Percentiles rank a stretch among this genome's conserved stretches.
These are phyloP conservation scores for Papiliotrema nemorosa DNA, from an alignment of 1,284 basidiomycete genomes.

Conservation along the genomic window DNA sequence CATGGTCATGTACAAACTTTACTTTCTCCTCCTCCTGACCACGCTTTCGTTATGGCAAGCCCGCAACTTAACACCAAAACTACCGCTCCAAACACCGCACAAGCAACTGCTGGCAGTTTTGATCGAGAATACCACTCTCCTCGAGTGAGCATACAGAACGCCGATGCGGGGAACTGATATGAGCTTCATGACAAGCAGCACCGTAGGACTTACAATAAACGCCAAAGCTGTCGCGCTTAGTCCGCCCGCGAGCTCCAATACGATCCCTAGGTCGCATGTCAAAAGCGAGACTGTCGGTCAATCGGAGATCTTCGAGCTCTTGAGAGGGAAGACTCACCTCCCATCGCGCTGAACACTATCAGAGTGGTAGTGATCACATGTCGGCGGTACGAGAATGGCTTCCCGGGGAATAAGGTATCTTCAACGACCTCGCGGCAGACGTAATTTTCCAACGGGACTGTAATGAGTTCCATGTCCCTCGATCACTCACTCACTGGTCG, in stretches of 20 bases:
- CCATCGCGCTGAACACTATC: conserved; percentile 78
- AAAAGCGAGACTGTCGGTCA: conserved; percentile 68
- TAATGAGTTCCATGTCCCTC: conserved; percentile 48
- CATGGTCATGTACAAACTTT: conserved; percentile 26
- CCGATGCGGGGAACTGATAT: conserved; percentile 69
- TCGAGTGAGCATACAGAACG: conserved; percentile 70
- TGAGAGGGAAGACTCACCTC: conserved; percentile 56
- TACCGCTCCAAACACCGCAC: conserved; percentile 68
- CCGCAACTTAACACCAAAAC: conserved; percentile 77
- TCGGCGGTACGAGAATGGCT: conserved; percentile 71
- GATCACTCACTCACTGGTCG: conserved; percentile 55
- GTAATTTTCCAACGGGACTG: conserved; percentile 41
- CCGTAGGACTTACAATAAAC: conserved; percentile 61
- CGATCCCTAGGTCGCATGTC: conserved; percentile 95
- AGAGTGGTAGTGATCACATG: conserved; percentile 88
- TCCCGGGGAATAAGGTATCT: conserved; percentile 85
- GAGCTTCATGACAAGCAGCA: neutral
- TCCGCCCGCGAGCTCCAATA: conserved; percentile 95
- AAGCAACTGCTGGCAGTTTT: conserved; percentile 70
- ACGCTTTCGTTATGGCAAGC: conserved; percentile 69
- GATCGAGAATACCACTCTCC: conserved; percentile 63
- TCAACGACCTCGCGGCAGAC: conserved; percentile 68
- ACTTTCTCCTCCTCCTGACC: conserved; percentile 61
- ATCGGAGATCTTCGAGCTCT: neutral
- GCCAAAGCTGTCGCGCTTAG: conserved; percentile 90